phyloP scores from a whole-genome alignment of 2,329 filamentous ascomycete genomes.

The Fusarium miscanthi region DNA sequence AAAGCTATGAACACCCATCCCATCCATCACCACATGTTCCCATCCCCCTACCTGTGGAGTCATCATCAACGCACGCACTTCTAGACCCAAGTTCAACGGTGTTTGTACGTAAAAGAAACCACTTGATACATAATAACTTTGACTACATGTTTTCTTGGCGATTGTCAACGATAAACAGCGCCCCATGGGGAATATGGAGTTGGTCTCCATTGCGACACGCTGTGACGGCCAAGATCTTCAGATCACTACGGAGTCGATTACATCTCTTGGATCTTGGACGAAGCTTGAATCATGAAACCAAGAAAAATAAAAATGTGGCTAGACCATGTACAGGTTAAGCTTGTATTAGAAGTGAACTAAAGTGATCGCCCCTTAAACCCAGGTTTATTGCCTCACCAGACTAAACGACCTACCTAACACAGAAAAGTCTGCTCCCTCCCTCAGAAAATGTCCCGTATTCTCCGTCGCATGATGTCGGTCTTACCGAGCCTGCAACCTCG shows the following conservation, averaged over 20 bases:
- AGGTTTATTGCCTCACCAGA: not conserved
- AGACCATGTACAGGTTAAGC: slow-evolving; percentile 11
- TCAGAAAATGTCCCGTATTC: not conserved
- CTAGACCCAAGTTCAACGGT: slow-evolving; percentile 1
- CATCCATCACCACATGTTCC: slow-evolving; percentile 13
- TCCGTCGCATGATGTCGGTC: slow-evolving; percentile 24
- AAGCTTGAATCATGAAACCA: not conserved
- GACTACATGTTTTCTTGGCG: slow-evolving; percentile 28
- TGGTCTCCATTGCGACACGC: slow-evolving; percentile 10
- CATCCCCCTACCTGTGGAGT: slow-evolving; percentile 9
- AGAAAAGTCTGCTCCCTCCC: not conserved
- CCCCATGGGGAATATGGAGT: slow-evolving; percentile 31
- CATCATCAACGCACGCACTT: slow-evolving; percentile 14
- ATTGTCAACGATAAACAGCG: slow-evolving; percentile 10
- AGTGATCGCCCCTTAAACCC: slow-evolving; percentile 22
- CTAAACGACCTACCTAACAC: slow-evolving; percentile 18
- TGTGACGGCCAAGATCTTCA: not conserved
- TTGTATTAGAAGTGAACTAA: slow-evolving; percentile 9
- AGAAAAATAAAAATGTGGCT: not conserved
- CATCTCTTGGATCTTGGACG: not conserved
- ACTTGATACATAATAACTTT: slow-evolving; percentile 22
- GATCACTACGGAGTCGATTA: not conserved
- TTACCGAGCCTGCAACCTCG: slow-evolving; percentile 28
- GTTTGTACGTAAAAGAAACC: slow-evolving; percentile 34
- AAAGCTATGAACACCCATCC: slow-evolving; percentile 9